phyloP scores from a whole-genome alignment of 2,329 filamentous ascomycete genomes.

The Aspergillus latus region DNA sequence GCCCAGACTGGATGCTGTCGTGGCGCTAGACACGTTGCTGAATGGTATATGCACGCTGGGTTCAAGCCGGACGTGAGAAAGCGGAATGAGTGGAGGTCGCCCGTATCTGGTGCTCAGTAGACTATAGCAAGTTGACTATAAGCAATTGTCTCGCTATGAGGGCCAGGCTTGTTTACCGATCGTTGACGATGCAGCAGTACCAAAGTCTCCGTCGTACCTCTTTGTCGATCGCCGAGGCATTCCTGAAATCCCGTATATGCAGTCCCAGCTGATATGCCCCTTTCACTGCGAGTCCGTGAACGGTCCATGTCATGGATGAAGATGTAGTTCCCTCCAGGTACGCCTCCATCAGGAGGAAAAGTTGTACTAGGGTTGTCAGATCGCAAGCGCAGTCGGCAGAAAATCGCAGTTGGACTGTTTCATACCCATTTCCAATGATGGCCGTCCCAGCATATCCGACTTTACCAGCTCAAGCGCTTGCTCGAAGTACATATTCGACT shows the following conservation, averaged over 20 bases:
- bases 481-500: conserved; percentile 12
- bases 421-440: conserved; percentile 16
- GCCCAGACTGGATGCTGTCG: neutral
- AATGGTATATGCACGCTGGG: neutral
- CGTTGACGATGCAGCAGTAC: conserved; percentile 13
- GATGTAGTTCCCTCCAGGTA: conserved; percentile 6
- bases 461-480: neutral
- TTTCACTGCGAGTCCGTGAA: conserved; percentile 8
- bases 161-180: conserved; percentile 1
- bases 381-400: too few relatives aligned
- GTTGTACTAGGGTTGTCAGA: neutral
- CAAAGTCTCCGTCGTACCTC: conserved; percentile 6
- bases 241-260: neutral
- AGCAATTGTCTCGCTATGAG: neutral
- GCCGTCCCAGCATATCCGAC: neutral
- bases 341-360: neutral
- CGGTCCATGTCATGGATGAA: conserved; percentile 6
- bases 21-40: conserved; percentile 3
- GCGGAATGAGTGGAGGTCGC: neutral
- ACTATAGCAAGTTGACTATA: neutral
- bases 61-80: conserved; percentile 2
- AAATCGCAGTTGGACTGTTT: too few relatives aligned
- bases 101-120: conserved; percentile 5
- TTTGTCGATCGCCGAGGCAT: neutral
- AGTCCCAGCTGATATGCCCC: conserved; percentile 10